Conservation (phyloP, 2,329 filamentous ascomycete species). For the Chrysoporthe puriensis region DNA sequence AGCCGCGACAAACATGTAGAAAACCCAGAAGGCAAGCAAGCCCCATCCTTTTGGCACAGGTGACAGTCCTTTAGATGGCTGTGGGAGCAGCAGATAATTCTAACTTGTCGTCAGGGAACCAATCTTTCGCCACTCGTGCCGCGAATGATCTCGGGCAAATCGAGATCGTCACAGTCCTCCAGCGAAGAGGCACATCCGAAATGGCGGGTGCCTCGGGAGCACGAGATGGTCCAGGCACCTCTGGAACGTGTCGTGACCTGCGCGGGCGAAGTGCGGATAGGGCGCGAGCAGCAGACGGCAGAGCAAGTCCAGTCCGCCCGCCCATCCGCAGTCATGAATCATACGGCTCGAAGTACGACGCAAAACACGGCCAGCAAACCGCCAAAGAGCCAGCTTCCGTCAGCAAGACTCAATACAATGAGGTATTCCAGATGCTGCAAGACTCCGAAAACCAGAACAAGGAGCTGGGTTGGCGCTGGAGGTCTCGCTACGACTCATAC, state of each 20-base stretch:
- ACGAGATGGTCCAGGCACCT: neutral
- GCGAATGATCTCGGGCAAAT: neutral
- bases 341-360: neutral
- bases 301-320: neutral
- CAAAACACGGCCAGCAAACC: neutral
- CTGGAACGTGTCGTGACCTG: neutral
- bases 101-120: neutral
- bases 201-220: neutral
- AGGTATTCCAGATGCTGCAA: neutral
- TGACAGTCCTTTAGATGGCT: neutral
- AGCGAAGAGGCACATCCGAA: neutral
- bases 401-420: neutral
- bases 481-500: neutral
- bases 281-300: neutral
- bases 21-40: neutral
- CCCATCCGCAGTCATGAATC: conserved; percentile 1
- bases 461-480: neutral
- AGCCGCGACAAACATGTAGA: neutral
- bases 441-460: neutral
- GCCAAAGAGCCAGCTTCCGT: neutral
- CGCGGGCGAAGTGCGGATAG: neutral
- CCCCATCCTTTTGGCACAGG: neutral
- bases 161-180: neutral
- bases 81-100: neutral
- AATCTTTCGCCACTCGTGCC: neutral